phyloP scores from a whole-genome alignment of 1,284 basidiomycete genomes.

The Coriolopsis trogii region DNA sequence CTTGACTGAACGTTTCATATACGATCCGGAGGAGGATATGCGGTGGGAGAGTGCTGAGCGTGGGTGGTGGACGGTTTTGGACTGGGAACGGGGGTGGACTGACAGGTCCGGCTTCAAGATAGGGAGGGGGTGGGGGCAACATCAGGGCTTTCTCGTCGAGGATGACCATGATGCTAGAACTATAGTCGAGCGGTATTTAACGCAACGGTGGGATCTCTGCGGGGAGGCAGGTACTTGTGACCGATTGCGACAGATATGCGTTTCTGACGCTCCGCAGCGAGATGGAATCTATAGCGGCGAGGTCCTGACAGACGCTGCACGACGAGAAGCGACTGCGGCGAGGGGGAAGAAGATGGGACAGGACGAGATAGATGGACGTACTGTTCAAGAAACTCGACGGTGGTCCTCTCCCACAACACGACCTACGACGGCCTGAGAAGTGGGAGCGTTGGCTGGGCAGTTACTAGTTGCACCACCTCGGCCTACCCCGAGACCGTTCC shows the following conservation, averaged over 20 bases:
- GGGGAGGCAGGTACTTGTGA: slow-evolving; percentile 13
- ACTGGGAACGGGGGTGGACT: slow-evolving; percentile 40
- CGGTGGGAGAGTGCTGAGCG: slow-evolving; percentile 49
- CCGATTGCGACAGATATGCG: slow-evolving; percentile 12
- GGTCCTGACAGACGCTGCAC: not conserved
- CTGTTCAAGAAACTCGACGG: not conserved
- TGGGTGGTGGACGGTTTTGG: slow-evolving; percentile 19
- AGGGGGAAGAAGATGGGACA: not conserved
- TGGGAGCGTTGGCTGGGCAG: too few relatives aligned
- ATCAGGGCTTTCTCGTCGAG: slow-evolving; percentile 52
- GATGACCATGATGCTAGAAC: slow-evolving; percentile 42
- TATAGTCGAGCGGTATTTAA: slow-evolving; percentile 16
- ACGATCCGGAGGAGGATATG: slow-evolving; percentile 66
- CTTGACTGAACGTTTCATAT: slow-evolving; percentile 58
- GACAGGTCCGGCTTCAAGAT: slow-evolving; percentile 30
- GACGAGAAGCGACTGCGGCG: slow-evolving; percentile 12
- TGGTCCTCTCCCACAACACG: too few relatives aligned
- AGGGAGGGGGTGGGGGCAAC: slow-evolving; percentile 47
- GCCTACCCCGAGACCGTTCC: too few relatives aligned
- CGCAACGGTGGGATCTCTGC: slow-evolving; percentile 6
- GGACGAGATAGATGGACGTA: too few relatives aligned
- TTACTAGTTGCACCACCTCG: too few relatives aligned
- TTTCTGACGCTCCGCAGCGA: slow-evolving; percentile 23
- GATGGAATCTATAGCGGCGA: slow-evolving; percentile 9
- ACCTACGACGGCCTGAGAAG: too few relatives aligned